A percentile compares a stretch with the other conserved stretches of the same genome.
phyloP scores from a whole-genome alignment of 108 stramenopile genomes.

The Cyclotella sp. region DNA sequence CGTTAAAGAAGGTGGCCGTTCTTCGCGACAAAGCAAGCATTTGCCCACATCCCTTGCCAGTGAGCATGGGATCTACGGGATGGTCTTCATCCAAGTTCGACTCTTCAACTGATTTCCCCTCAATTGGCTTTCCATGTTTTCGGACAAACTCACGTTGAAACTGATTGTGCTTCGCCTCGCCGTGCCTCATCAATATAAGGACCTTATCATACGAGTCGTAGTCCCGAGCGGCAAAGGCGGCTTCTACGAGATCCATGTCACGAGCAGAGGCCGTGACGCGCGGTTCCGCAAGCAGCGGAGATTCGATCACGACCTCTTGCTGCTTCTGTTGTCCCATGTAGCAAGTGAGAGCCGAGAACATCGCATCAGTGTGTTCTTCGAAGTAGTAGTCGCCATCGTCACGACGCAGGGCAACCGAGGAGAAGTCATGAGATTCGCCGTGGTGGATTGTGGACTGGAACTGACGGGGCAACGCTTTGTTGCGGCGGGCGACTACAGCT shows the following conservation, averaged over 20 bases:
- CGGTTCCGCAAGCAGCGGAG: constrained; percentile 8
- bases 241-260: constrained; percentile 50
- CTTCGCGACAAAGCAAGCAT: constrained; percentile 45
- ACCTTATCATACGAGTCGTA: constrained; percentile 52
- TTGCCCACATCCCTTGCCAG: constrained; percentile 53
- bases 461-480: constrained; percentile 19
- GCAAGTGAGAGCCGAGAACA: constrained; percentile 25
- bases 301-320: constrained; percentile 5
- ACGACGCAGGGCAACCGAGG: constrained; percentile 36
- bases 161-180: constrained; percentile 50
- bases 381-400: constrained; percentile 57
- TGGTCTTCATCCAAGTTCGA: constrained; percentile 47
- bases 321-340: constrained; percentile 17
- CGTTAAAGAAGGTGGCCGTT: constrained; percentile 54
- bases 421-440: constrained; percentile 31
- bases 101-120: constrained; percentile 33
- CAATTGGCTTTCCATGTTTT: constrained; percentile 17
- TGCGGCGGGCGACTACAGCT: constrained; percentile 22
- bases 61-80: constrained; percentile 51
- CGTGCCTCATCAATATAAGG: constrained; percentile 48
- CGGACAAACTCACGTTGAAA: constrained; percentile 50
- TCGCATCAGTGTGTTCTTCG: constrained; percentile 47
- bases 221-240: constrained; percentile 41
- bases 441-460: constrained; percentile 40
- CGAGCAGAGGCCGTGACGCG: constrained; percentile 24